These are phyloP conservation scores for Diaporthe sp. DNA, from an alignment of 2,329 filamentous ascomycete genomes.

Conservation along the genomic window DNA sequence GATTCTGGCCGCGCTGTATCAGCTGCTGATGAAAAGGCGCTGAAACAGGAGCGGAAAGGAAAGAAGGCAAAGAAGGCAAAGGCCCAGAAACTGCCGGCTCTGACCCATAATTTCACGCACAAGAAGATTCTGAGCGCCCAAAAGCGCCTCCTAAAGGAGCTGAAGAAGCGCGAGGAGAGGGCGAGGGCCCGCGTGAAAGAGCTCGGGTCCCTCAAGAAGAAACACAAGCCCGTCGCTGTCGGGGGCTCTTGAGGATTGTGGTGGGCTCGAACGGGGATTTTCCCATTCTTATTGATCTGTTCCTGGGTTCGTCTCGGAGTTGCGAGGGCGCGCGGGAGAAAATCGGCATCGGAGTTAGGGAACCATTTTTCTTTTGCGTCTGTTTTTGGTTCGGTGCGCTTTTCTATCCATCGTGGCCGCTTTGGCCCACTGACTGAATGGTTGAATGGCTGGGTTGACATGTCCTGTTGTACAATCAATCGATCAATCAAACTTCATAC, in stretches of 20 bases:
- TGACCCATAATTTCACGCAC: neutral
- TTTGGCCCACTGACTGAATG: neutral
- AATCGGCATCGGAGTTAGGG: conserved; percentile 41
- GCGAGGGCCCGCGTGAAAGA: neutral
- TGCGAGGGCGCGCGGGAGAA: conserved; percentile 35
- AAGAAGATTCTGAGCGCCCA: conserved; percentile 23
- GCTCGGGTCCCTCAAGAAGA: neutral
- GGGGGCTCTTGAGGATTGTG: conserved; percentile 5
- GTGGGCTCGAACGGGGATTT: neutral
- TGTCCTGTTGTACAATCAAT: conserved; percentile 21
- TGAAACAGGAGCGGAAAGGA: neutral
- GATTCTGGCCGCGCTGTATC: neutral
- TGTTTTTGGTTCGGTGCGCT: neutral
- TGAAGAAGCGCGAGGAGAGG: conserved; percentile 18
- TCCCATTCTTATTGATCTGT: conserved; percentile 28
- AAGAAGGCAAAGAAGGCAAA: neutral
- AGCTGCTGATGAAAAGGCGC: neutral
- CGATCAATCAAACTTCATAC: conserved; percentile 22
- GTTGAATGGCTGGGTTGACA: conserved; percentile 1
- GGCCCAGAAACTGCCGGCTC: neutral
- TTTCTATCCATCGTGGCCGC: neutral
- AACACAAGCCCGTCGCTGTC: neutral
- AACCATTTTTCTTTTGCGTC: neutral
- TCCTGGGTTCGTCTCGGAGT: conserved; percentile 37
- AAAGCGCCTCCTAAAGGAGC: conserved; percentile 3